phyloP scores from a whole-genome alignment of 2,329 filamentous ascomycete species.

The Penicillium concentricum region DNA sequence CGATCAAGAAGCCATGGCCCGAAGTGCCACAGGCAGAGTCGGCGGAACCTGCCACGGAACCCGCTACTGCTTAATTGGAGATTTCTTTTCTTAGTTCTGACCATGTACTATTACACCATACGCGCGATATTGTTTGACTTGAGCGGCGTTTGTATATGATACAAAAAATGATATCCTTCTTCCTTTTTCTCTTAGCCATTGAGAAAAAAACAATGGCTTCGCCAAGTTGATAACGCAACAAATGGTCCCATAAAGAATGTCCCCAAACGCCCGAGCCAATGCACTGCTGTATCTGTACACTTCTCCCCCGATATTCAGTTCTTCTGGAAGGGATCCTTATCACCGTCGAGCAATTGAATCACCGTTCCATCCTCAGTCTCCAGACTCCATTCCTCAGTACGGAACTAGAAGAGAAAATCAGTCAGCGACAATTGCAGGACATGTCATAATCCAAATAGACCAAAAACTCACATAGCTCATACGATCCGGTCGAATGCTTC shows the following conservation, averaged over 20 bases:
- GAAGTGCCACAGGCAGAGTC: constrained; percentile 36
- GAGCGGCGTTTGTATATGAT: constrained; percentile 42
- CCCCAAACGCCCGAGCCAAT: constrained; percentile 25
- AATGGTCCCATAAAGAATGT: constrained; percentile 11
- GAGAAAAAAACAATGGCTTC: constrained; percentile 1
- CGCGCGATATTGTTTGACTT: constrained; percentile 31
- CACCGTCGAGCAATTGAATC: constrained; percentile 72
- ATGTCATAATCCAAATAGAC: not conserved
- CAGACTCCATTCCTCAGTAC: constrained; percentile 88
- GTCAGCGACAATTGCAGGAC: not conserved
- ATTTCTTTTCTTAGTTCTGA: constrained; percentile 7
- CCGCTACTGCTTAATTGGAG: constrained; percentile 30
- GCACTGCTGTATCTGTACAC: constrained; percentile 28
- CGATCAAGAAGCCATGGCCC: constrained; percentile 81
- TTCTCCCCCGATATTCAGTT: constrained; percentile 41
- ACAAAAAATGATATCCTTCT: constrained; percentile 42
- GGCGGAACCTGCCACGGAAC: constrained; percentile 27
- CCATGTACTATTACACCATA: constrained; percentile 42
- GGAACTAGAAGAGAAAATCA: constrained; percentile 56
- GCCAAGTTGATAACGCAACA: constrained; percentile 4
- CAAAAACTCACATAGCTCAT: constrained; percentile 55
- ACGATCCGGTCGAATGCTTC: constrained; percentile 67
- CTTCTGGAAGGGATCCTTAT: constrained; percentile 65
- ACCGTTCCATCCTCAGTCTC: constrained; percentile 64
- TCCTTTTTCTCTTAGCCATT: constrained; percentile 10